These are phyloP conservation scores for Chimonanthus salicifolius DNA, from an alignment of 164 flowering plant genomes.

Conservation along the genomic window DNA sequence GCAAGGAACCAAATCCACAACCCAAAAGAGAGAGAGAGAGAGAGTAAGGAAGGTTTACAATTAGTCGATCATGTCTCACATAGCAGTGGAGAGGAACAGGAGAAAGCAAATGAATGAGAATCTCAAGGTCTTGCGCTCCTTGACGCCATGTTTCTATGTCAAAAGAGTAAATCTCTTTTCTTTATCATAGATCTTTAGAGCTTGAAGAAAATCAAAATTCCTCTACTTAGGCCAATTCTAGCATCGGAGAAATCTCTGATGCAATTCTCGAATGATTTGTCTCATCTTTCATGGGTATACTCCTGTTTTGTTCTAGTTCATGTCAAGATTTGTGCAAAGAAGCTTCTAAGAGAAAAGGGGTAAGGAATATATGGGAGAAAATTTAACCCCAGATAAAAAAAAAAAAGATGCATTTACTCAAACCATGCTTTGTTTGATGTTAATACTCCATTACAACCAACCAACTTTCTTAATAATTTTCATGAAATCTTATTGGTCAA, in stretches of 20 bases:
- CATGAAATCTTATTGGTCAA: no score
- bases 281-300: background rate
- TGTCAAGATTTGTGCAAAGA: no score
- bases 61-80: constrained; percentile 58
- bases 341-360: no score
- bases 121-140: constrained; percentile 76
- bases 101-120: constrained; percentile 96
- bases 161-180: constrained; percentile 56
- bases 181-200: background rate
- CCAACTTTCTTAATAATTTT: no score
- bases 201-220: no score
- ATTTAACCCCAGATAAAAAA: no score
- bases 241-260: background rate
- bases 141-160: constrained; percentile 89
- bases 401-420: no score
- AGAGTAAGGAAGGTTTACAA: background rate
- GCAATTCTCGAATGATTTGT: background rate
- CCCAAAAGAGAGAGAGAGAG: background rate
- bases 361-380: no score
- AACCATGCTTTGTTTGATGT: no score
- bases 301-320: background rate
- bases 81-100: constrained; percentile 90
- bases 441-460: no score
- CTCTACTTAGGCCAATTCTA: background rate
- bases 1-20: background rate